phyloP scores from a whole-genome alignment of 441 rosid genomes.

The Erysimum pusillum region DNA sequence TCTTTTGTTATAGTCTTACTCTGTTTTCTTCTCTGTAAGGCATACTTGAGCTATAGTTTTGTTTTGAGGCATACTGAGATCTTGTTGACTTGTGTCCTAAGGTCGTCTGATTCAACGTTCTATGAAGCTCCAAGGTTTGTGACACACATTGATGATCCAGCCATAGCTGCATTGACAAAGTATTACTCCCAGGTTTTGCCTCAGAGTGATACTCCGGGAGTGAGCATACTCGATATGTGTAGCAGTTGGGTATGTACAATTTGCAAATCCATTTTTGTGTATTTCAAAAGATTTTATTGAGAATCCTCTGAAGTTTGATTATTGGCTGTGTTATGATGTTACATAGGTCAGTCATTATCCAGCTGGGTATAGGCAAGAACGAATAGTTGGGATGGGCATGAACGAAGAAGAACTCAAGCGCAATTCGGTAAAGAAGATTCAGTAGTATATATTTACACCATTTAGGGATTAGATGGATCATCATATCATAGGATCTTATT shows the following conservation, averaged over 20 bases:
- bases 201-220: constrained; percentile 77
- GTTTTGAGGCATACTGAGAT: not conserved
- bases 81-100: constrained; percentile 34
- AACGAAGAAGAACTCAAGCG: constrained; percentile 88
- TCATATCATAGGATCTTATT: constrained; percentile 20
- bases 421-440: constrained; percentile 63
- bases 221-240: constrained; percentile 88
- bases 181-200: constrained; percentile 82
- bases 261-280: not conserved
- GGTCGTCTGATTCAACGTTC: constrained; percentile 78
- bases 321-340: constrained; percentile 22
- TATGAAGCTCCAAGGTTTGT: constrained; percentile 88
- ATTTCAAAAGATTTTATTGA: not conserved
- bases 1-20: constrained; percentile 20
- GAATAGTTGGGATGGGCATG: constrained; percentile 85
- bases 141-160: constrained; percentile 88
- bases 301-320: constrained; percentile 2
- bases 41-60: not conserved
- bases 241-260: constrained; percentile 88
- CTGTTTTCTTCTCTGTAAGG: constrained; percentile 6
- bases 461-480: constrained; percentile 12
- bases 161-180: constrained; percentile 83
- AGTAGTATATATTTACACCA: not conserved
- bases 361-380: constrained; percentile 82
- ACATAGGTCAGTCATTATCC: constrained; percentile 93